Conservation (phyloP, 768 basidiomycete species). For the Suillus subluteus region DNA sequence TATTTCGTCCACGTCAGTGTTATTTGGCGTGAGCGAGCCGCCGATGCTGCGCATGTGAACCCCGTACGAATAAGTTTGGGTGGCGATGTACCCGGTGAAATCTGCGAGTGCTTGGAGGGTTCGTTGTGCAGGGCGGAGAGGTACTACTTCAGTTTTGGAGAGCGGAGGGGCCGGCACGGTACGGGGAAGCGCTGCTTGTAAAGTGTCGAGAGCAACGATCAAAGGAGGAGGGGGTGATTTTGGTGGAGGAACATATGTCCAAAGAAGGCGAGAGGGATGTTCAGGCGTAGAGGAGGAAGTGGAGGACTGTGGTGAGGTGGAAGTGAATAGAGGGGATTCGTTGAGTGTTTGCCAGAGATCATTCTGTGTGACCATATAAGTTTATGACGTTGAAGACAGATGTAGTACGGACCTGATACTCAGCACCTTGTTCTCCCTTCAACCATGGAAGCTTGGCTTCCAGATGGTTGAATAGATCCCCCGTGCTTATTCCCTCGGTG, state of each 20-base stretch:
- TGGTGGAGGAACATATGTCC: conserved; percentile 42
- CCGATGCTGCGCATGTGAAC: conserved; percentile 21
- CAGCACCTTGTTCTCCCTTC: conserved; percentile 49
- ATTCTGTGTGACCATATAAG: conserved; percentile 35
- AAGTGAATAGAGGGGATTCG: conserved; percentile 53
- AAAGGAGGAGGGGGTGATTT: conserved; percentile 32
- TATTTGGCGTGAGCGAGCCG: conserved; percentile 23
- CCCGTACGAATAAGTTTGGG: conserved; percentile 60
- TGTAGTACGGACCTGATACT: conserved; percentile 52
- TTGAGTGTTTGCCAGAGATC: conserved; percentile 64
- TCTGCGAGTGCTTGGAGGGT: conserved; percentile 69
- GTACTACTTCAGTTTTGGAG: conserved; percentile 15
- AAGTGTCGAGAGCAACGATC: conserved; percentile 23
- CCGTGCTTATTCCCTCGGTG: conserved; percentile 48
- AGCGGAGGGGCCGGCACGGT: conserved; percentile 18
- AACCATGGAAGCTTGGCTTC: conserved; percentile 65
- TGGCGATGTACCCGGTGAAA: conserved; percentile 79
- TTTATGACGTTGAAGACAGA: not conserved
- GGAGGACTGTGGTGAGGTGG: conserved; percentile 25
- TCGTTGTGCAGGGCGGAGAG: conserved; percentile 52
- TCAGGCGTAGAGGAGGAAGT: conserved; percentile 14
- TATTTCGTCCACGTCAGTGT: conserved; percentile 65
- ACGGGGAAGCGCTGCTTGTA: conserved; percentile 27
- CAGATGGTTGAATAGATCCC: conserved; percentile 61
- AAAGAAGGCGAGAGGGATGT: conserved; percentile 34